A percentile compares a stretch with the other conserved stretches of the same genome.
These are phyloP conservation scores for Uromyces viciae-fabae DNA, from an alignment of 1,284 basidiomycete species.

Conservation along the genomic window DNA sequence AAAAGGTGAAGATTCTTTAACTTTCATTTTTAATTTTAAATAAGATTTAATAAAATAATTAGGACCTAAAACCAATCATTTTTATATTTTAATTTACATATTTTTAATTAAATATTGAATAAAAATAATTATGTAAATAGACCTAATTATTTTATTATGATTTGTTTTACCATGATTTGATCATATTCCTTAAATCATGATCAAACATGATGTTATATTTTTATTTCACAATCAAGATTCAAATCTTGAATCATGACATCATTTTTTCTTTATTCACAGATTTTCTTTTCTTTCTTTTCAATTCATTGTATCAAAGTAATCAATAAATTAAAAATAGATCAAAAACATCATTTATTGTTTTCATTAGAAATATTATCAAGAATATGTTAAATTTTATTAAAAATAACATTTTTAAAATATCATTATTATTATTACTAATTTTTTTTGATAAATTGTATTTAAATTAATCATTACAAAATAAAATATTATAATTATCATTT, in stretches of 20 bases:
- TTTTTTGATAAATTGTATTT: neutral
- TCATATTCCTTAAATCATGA: no score
- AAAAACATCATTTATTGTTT: neutral
- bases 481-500: no score
- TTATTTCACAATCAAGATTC: no score
- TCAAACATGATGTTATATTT: no score
- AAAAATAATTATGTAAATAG: no score
- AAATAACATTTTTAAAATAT: neutral
- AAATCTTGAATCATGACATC: no score
- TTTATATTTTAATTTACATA: neutral
- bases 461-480: neutral
- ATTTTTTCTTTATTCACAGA: no score
- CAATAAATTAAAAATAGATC: neutral
- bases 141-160: no score
- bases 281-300: neutral
- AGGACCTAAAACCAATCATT: neutral
- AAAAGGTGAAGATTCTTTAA: no score
- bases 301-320: neutral
- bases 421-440: neutral
- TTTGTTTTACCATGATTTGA: no score
- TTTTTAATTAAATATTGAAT: no score
- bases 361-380: neutral
- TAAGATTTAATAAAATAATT: neutral
- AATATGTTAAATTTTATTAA: neutral
- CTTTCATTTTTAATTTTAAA: neutral